Evolutionary conservation across 345 rosid species (phyloP), one percentile per base, ranked within the genome.

Genomic region (Lagerstroemia speciosa): DNA sequence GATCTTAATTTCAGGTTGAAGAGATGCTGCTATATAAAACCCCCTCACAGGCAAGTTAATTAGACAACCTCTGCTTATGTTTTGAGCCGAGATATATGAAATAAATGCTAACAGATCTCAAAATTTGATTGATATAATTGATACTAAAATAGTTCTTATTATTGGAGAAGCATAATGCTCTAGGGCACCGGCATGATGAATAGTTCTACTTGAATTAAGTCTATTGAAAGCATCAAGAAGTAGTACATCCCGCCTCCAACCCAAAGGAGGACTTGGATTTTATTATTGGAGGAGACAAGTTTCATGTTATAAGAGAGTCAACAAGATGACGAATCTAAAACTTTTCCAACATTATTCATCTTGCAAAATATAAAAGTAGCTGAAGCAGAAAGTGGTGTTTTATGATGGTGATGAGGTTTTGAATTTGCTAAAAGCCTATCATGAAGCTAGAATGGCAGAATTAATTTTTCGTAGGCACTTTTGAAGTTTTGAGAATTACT

Each of bases 221-320:
- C 89, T 84, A 75, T 89, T 93, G 73, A 85, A 79, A 62, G 99
- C 96, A 86, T 95, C 99, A 73, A 95, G 89, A 48, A 95, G 99
- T 71, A 95, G 79, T 31, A 90, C 92, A 68, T 80, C 86, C 61
- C 92, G 92, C 81, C 99, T 92, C 99, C 99, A 92, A 66, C 99
- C 99, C 67, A 92, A 76, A 61, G 89, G 83, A 60, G 93, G 93
- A 67, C 83, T 81, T 74, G 68, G 77, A 80, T 77, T 96, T 76
- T 77, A 96, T 86, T 77, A 45, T 1, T 45, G 63, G 61, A 58
- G 81, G 61, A 78, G 60, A n/a, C n/a, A n/a, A 74, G 73, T 33
- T 72, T 36, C 70, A 62, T 32, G 69, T 74, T 30, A 65, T 68
- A 26, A 70, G 62, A 76, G 72, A 67, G 52, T 77, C 73, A 72